A percentile compares a stretch with the other conserved stretches of the same genome.
Conservation (phyloP, 305 asterid species). For the Solanum aculeatissimum region DNA sequence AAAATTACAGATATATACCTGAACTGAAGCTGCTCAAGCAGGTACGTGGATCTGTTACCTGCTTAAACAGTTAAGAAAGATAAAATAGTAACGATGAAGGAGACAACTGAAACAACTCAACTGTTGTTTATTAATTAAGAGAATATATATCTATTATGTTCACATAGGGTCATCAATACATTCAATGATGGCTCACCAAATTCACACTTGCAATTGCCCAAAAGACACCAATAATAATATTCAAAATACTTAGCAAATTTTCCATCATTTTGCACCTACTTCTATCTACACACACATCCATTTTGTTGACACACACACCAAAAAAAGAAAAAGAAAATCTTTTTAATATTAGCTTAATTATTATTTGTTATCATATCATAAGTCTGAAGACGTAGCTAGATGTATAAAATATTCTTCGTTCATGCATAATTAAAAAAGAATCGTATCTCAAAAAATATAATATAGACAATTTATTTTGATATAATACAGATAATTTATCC, state of each 20-base stretch:
- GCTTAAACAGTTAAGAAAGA: too few species aligned
- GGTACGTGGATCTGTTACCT: too few species aligned
- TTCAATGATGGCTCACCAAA: background rate
- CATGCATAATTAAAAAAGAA: background rate
- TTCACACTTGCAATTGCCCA: background rate
- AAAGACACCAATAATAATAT: background rate
- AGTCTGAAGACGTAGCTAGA: background rate
- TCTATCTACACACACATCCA: background rate
- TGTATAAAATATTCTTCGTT: background rate
- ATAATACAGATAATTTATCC: background rate
- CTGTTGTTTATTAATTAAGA: too few species aligned
- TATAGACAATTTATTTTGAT: background rate
- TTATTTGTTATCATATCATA: background rate
- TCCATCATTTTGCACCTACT: background rate
- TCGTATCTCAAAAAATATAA: background rate
- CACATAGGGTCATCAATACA: background rate
- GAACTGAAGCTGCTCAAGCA: too few species aligned
- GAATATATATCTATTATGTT: background rate
- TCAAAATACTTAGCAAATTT: background rate
- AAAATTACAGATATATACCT: too few species aligned
- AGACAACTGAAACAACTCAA: too few species aligned
- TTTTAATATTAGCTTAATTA: background rate
- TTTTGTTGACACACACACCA: background rate
- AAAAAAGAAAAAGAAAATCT: background rate
- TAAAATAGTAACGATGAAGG: too few species aligned